Base-by-base conservation (phyloP, 2,329 filamentous ascomycete genomes). In the Blastomyces parvus region DNA sequence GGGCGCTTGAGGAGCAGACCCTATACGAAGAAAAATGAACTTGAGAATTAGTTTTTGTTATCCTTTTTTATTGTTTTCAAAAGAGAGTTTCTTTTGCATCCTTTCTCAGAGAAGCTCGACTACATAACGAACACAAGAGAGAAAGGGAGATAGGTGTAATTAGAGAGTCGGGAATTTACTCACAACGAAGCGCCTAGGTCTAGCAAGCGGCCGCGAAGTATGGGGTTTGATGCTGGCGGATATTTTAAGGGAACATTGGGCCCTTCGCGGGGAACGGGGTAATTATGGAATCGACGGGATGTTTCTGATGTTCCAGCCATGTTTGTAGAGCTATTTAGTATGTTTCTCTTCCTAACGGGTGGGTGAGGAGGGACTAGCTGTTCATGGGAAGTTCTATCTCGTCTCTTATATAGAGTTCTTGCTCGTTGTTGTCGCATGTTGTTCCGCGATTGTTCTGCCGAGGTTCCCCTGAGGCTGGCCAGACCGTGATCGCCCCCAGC, bases 151-250 rank as follows among this genome's bases (percentile, higher is more conserved):
- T 6, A 19, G 27, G 19, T n/a, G n/a, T 17, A 58, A n/a, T 33
- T 42, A 7, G 9, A 46, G 40, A 6, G 4, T 11, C 7, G 11
- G n/a, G 25, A 36, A 19, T 5, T 38, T 42, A 74, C 82, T 71
- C 76, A 89, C 87, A 88, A 70, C 64, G 80, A 83, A 61, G 84
- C 83, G 52, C 83, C 84, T 60, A 87, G 78, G 36, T 84, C 80
- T 58, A 95, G 78, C 8, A 85, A 74, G 40, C 82, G 75, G 5
- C 90, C 90, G 62, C 86, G 82, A 66, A 95, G 78, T 0, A 85
- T 81, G 0, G 90, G 90, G 71, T 93, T 91, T 50, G 83, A 80
- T 66, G 85, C 82, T 40, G 80, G 73, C n/a, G 76, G 72, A 66
- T 80, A 78, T 30, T 77, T 72, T 66, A 82, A 83, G 5, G 77